Percentiles rank a stretch among this genome's conserved stretches.
Evolutionary conservation across 2,329 filamentous ascomycete species (phyloP).

Genomic region (Ceratocystis papillata): DNA sequence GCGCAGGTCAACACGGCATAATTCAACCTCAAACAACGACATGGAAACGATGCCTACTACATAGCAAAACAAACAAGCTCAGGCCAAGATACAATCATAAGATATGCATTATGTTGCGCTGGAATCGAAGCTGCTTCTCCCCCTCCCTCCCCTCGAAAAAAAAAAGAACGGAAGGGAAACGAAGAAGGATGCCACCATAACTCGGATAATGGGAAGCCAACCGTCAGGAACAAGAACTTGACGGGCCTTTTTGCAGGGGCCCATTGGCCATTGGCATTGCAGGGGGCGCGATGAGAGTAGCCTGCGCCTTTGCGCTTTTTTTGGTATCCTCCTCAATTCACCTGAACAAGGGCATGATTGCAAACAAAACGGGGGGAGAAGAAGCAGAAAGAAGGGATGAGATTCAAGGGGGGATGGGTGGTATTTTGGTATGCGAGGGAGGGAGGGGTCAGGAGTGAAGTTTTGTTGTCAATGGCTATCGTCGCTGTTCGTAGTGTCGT

Average conservation of each 20-base stretch:
- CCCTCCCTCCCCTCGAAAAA: slow-evolving; percentile 8
- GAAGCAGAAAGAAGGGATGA: slow-evolving; percentile 13
- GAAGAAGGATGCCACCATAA: slow-evolving; percentile 1
- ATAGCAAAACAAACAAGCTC: background rate
- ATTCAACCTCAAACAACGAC: background rate
- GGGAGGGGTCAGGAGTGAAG: background rate
- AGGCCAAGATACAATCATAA: background rate
- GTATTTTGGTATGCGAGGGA: background rate
- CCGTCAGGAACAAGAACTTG: slow-evolving; percentile 14
- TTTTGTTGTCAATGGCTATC: background rate
- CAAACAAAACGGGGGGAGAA: background rate
- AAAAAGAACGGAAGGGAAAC: background rate
- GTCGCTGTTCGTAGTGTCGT: background rate
- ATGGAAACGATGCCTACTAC: background rate
- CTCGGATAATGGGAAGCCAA: slow-evolving; percentile 10
- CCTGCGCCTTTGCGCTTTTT: slow-evolving; percentile 12
- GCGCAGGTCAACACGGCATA: background rate
- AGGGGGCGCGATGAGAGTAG: background rate
- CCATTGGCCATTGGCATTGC: slow-evolving; percentile 10
- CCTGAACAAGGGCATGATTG: slow-evolving; percentile 9
- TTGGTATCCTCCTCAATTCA: slow-evolving; percentile 9
- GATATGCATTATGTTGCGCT: too few species aligned
- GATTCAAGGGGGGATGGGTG: background rate
- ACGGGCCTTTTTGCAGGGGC: slow-evolving; percentile 12
- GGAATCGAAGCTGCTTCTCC: background rate